Evolutionary conservation across 805 yeast genomes (phyloP), one percentile per base, ranked within the genome.

Genomic region (Nakazawaea ernobii): DNA sequence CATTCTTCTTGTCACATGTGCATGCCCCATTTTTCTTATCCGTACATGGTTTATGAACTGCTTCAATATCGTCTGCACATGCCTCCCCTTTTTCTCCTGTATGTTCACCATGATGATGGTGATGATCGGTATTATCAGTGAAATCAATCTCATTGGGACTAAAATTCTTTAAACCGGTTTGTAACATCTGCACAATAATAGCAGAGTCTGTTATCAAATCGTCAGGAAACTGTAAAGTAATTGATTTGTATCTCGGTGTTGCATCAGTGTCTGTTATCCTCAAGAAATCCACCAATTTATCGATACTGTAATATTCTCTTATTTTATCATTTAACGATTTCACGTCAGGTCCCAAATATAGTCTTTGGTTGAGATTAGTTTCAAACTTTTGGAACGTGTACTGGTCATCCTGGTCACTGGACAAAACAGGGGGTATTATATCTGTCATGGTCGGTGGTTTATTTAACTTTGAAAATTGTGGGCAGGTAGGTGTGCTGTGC

Each of bases 211-310:
- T 73, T 1, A 94, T 77, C 33, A 91, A 66, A 5, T 67, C 50
- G 61, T 95, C 99, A 0, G 98, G 98, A 54, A 94, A 92, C 65
- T 94, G 99, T 30, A 94, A 68, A 0, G 98, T 90, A 2, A 91
- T 75, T 26, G 74, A 70, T 39, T 62, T 65, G 61, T 66, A 82
- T 32, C 57, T 61, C 32, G 52, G 56, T 33, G 44, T 48, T 0
- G 59, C 62, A 4, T 59, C 58, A 3, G 58, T 57, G 28, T 58
- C 60, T 6, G 29, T 32, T 4, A 6, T 24, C 40, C 49, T 28
- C 15, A 54, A 28, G 48, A 51, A 57, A 4, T 49, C 37, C 1
- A 52, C 35, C 32, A 66, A 49, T 39, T 57, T 50, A 2, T 55
- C 52, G 1, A 48, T 32, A 15, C 44, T 39, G 28, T 48, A 48